phyloP scores from a whole-genome alignment of 2,329 filamentous ascomycete genomes.

The Trichoderma gracile region DNA sequence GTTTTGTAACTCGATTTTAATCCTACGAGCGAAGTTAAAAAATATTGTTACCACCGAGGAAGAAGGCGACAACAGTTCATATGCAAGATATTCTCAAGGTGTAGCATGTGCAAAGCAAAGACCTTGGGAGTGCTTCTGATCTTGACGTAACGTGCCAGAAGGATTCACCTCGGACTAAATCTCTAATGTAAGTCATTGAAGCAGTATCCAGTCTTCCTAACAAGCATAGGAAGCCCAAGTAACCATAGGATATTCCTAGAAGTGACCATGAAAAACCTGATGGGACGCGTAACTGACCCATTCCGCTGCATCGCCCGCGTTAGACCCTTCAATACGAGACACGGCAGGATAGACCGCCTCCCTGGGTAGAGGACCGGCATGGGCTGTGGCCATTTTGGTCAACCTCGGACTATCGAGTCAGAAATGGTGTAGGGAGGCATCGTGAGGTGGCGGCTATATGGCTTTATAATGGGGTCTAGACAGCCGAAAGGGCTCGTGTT shows the following conservation, averaged over 20 bases:
- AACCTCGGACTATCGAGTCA: neutral
- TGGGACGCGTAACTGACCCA: neutral
- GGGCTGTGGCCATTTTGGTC: neutral
- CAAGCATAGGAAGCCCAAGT: too few relatives aligned
- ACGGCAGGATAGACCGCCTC: neutral
- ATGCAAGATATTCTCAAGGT: too few relatives aligned
- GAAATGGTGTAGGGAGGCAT: neutral
- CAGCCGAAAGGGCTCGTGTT: neutral
- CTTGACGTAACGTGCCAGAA: too few relatives aligned
- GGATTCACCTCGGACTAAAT: too few relatives aligned
- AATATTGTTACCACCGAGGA: too few relatives aligned
- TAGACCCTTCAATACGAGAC: slow-evolving; percentile 6
- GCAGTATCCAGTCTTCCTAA: too few relatives aligned
- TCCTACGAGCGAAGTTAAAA: too few relatives aligned
- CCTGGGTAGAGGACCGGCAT: neutral
- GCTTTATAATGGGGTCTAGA: neutral
- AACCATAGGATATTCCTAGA: neutral
- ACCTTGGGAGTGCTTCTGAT: too few relatives aligned
- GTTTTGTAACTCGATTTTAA: too few relatives aligned
- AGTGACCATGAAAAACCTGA: neutral
- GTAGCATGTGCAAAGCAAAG: too few relatives aligned
- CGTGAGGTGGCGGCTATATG: neutral
- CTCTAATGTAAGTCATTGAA: too few relatives aligned
- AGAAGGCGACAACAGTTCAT: too few relatives aligned
- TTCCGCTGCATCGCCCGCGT: neutral